Evolutionary conservation across 805 yeast genomes (phyloP).

Genomic region (Danielia oregonensis): DNA sequence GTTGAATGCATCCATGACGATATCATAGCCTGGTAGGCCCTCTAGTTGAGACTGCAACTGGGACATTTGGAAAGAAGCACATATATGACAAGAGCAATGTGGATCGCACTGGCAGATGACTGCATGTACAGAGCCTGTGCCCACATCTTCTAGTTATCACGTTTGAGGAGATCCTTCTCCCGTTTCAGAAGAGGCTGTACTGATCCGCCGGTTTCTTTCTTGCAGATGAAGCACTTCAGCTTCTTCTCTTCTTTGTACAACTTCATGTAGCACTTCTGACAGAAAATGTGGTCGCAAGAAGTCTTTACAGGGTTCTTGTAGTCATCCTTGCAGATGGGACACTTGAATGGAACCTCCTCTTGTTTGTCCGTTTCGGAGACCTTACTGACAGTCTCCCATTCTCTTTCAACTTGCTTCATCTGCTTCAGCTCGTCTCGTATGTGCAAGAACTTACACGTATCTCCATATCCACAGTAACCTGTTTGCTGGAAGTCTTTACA

Average conservation of each 20-base stretch:
- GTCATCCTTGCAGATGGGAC: conserved; percentile 56
- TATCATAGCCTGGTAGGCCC: conserved; percentile 51
- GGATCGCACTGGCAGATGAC: not conserved
- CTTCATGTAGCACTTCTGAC: conserved; percentile 55
- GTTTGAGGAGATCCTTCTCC: conserved; percentile 1
- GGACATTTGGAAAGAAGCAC: conserved; percentile 7
- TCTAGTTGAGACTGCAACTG: conserved; percentile 16
- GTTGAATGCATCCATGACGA: conserved; percentile 55
- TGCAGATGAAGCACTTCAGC: conserved; percentile 54
- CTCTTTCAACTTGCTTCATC: conserved; percentile 60
- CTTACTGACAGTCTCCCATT: conserved; percentile 62
- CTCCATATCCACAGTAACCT: conserved; percentile 97
- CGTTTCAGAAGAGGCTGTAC: conserved; percentile 44
- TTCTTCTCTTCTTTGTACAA: conserved; percentile 39
- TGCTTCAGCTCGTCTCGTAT: conserved; percentile 79
- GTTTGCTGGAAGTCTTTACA: conserved; percentile 89
- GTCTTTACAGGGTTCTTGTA: conserved; percentile 58
- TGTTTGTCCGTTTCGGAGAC: not conserved
- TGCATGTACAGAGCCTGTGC: not conserved
- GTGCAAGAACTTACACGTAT: conserved; percentile 91
- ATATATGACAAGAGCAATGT: not conserved
- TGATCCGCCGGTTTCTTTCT: conserved; percentile 56
- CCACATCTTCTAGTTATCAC: no score
- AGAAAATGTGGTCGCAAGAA: conserved; percentile 59
- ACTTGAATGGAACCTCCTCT: conserved; percentile 48